Evolutionary conservation across 2,329 filamentous ascomycete species (phyloP).

Genomic region (Trichoderma oligosporum): DNA sequence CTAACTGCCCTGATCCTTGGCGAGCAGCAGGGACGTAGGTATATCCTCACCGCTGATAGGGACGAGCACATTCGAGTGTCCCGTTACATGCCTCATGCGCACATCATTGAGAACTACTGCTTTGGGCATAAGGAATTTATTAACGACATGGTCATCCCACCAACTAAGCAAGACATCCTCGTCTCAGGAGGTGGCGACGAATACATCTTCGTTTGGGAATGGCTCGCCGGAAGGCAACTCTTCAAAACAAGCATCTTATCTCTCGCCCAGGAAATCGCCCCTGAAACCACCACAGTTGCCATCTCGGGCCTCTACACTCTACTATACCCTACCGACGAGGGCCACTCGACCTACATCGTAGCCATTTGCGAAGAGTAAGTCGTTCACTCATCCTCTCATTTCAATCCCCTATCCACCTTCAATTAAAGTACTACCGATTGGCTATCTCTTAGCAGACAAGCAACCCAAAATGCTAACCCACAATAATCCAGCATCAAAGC

Average conservation of each 20-base stretch:
- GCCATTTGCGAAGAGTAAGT: constrained; percentile 56
- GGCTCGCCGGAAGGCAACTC: constrained; percentile 56
- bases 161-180: constrained; percentile 55
- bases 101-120: constrained; percentile 87
- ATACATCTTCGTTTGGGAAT: constrained; percentile 77
- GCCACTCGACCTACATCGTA: constrained; percentile 40
- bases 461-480: not conserved
- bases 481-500: constrained; percentile 47
- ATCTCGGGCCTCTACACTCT: constrained; percentile 43
- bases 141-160: constrained; percentile 66
- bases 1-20: constrained; percentile 69
- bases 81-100: constrained; percentile 72
- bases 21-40: constrained; percentile 40
- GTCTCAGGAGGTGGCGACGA: constrained; percentile 85
- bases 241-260: constrained; percentile 51
- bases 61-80: constrained; percentile 83
- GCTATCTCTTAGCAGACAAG: too few species aligned
- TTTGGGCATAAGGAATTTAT: constrained; percentile 86
- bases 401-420: not conserved
- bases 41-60: constrained; percentile 55
- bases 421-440: too few species aligned
- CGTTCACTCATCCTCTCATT: not conserved
- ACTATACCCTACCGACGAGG: constrained; percentile 30
- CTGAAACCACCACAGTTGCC: constrained; percentile 42
- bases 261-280: constrained; percentile 37